Conservation (phyloP, 1,284 basidiomycete species). For the Anthracocystis walkeri region DNA sequence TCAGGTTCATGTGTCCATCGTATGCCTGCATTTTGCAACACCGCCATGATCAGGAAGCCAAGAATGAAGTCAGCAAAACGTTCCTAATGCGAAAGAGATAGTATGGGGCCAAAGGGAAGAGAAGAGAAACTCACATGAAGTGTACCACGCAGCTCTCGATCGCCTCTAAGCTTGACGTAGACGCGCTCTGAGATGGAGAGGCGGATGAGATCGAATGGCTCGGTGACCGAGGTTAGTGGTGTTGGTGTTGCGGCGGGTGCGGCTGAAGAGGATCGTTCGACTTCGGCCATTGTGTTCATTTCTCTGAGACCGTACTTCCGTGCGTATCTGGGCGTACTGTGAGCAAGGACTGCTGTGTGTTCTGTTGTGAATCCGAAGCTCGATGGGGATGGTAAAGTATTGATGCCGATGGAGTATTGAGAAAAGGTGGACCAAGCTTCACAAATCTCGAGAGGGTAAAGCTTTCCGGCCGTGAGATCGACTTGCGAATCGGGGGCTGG, state of each 20-base stretch:
- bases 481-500: not conserved
- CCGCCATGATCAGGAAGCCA: not conserved
- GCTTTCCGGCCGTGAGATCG: no score
- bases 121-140: slow-evolving; percentile 74
- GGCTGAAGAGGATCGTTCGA: slow-evolving; percentile 32
- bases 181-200: slow-evolving; percentile 96
- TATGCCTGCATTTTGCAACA: slow-evolving; percentile 75
- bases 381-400: no score
- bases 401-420: no score
- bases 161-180: slow-evolving; percentile 93
- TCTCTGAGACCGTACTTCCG: no score
- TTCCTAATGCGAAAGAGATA: not conserved
- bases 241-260: slow-evolving; percentile 22
- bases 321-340: no score
- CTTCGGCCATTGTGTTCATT: slow-evolving; percentile 42
- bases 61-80: not conserved
- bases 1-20: slow-evolving; percentile 99
- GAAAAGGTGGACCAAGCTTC: not conserved
- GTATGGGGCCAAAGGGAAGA: not conserved
- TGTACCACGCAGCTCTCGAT: slow-evolving; percentile 90
- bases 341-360: no score
- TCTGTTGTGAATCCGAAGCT: no score
- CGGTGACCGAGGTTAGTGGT: slow-evolving; percentile 74
- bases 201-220: slow-evolving; percentile 97
- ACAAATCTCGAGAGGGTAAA: no score